Evolutionary conservation across 169 alveolate species (phyloP).

Genomic region (Babesia sp.): DNA sequence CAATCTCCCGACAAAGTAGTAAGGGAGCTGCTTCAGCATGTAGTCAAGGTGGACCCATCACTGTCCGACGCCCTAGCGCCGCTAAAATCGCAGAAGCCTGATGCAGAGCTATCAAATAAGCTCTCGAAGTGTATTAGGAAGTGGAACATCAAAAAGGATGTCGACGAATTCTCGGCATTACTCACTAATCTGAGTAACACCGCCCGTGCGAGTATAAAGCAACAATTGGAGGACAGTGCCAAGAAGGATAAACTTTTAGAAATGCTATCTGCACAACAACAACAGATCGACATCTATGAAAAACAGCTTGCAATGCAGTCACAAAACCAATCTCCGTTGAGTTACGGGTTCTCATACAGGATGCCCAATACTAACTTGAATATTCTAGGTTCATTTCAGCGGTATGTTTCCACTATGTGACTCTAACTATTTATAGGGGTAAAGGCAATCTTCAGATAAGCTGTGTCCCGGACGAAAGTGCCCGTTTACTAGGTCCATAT

Average conservation of each 20-base stretch:
- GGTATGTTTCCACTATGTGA: constrained; percentile 4
- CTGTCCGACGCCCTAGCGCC: neutral
- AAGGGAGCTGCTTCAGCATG: neutral
- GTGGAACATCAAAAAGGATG: constrained; percentile 27
- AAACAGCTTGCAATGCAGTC: constrained; percentile 31
- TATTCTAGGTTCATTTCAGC: constrained; percentile 37
- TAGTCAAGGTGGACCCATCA: constrained; percentile 11
- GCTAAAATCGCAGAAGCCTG: neutral
- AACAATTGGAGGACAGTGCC: constrained; percentile 31
- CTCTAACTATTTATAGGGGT: constrained; percentile 39
- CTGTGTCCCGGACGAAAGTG: constrained; percentile 79
- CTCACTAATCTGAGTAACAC: constrained; percentile 18
- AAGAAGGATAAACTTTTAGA: constrained; percentile 60
- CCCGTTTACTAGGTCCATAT: constrained; percentile 69
- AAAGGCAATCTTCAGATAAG: constrained; percentile 67
- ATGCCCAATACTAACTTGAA: constrained; percentile 75
- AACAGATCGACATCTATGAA: constrained; percentile 68
- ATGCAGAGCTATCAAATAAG: neutral
- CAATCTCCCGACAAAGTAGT: neutral
- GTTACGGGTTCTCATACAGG: constrained; percentile 74
- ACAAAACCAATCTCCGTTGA: constrained; percentile 50
- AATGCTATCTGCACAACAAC: constrained; percentile 69
- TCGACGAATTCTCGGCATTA: constrained; percentile 39
- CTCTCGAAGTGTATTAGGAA: neutral
- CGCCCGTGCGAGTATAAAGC: constrained; percentile 25